These are phyloP conservation scores for Tetrahymena elliotti DNA, from an alignment of 73 alveolate species.

Conservation along the genomic window DNA sequence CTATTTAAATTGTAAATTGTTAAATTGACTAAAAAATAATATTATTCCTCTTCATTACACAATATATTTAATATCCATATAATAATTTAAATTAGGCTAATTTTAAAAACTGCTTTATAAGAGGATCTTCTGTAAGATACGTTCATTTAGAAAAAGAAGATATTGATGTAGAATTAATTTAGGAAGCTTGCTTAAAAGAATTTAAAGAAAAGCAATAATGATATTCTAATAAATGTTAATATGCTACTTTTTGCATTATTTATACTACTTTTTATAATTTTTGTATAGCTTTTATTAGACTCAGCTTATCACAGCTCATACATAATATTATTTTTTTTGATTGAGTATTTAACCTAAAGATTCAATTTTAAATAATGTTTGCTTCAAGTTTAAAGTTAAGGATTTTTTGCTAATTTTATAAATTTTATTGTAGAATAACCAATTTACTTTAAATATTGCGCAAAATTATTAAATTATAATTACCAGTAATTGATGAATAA, in stretches of 20 bases:
- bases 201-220: constrained; percentile 14
- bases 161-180: constrained; percentile 15
- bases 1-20: background rate
- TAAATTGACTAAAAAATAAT: background rate
- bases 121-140: constrained; percentile 36
- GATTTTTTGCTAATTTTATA: background rate
- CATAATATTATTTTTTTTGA: no score
- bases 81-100: background rate
- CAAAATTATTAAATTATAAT: background rate
- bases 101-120: constrained; percentile 14
- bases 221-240: background rate
- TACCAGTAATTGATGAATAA: background rate
- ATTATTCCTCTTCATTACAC: background rate
- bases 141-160: constrained; percentile 26
- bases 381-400: no score
- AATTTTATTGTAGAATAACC: background rate
- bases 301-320: no score
- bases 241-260: background rate
- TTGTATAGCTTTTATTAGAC: no score
- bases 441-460: background rate
- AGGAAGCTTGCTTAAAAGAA: constrained; percentile 26
- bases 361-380: no score
- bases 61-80: no score
- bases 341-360: no score
- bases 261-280: background rate